A percentile compares a stretch with the other conserved stretches of the same genome.
Evolutionary conservation across 2,329 filamentous ascomycete species (phyloP).

Genomic region (Ampelomyces quisqualis): DNA sequence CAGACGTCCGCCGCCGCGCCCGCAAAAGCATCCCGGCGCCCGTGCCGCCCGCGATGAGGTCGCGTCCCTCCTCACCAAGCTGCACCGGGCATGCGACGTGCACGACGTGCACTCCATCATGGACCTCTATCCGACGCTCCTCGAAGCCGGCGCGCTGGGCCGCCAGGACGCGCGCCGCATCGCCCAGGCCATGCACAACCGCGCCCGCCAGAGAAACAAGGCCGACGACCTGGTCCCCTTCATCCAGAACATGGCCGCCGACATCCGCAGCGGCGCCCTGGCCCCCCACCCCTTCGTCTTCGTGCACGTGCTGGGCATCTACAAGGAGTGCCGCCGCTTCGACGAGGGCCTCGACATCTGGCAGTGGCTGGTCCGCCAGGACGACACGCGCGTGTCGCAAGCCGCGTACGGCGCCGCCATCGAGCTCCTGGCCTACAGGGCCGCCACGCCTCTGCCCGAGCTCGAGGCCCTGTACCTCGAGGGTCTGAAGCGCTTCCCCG

Average conservation of each 20-base stretch:
- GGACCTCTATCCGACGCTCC: slow-evolving; percentile 31
- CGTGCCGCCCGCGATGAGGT: background rate
- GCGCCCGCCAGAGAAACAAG: slow-evolving; percentile 25
- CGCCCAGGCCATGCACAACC: slow-evolving; percentile 41
- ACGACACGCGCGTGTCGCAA: slow-evolving; percentile 45
- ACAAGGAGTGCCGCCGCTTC: slow-evolving; percentile 49
- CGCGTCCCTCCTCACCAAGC: slow-evolving; percentile 5
- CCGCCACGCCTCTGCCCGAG: slow-evolving; percentile 40
- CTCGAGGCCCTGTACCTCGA: slow-evolving; percentile 50
- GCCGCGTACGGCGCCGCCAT: slow-evolving; percentile 54
- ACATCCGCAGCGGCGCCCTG: slow-evolving; percentile 41
- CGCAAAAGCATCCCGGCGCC: background rate
- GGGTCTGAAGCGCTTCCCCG: slow-evolving; percentile 51
- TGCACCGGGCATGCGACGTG: slow-evolving; percentile 21
- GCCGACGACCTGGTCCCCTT: slow-evolving; percentile 27
- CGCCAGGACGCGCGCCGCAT: slow-evolving; percentile 34
- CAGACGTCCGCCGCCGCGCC: slow-evolving; percentile 1
- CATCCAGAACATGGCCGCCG: slow-evolving; percentile 43
- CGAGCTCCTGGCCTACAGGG: slow-evolving; percentile 49
- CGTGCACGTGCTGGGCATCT: slow-evolving; percentile 51
- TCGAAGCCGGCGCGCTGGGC: slow-evolving; percentile 13
- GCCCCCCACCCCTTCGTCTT: slow-evolving; percentile 43
- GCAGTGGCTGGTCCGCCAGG: slow-evolving; percentile 50
- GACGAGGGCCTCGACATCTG: slow-evolving; percentile 48
- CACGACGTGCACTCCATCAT: slow-evolving; percentile 22